These are phyloP conservation scores for Macaranga tanarius DNA, from an alignment of 441 rosid species.

Conservation along the genomic window DNA sequence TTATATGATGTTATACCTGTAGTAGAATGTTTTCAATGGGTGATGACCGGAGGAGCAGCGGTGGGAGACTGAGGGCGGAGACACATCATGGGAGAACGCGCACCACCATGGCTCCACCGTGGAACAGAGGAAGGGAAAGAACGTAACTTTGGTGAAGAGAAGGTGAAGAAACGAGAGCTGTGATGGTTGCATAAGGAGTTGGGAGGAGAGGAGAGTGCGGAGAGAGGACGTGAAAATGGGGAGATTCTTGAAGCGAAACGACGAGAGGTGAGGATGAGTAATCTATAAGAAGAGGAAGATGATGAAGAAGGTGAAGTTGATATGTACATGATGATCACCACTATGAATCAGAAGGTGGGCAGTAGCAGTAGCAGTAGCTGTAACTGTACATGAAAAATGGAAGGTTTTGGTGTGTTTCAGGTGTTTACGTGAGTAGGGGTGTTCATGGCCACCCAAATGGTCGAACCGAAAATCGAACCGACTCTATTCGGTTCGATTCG, in stretches of 20 bases:
- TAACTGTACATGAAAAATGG: no score
- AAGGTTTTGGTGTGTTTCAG: no score
- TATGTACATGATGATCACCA: not conserved
- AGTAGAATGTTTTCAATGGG: slow-evolving; percentile 61
- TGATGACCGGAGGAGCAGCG: slow-evolving; percentile 49
- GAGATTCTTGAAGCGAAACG: slow-evolving; percentile 6
- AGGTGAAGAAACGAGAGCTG: slow-evolving; percentile 47
- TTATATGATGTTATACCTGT: slow-evolving; percentile 48
- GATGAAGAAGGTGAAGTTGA: slow-evolving; percentile 34
- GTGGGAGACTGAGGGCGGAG: slow-evolving; percentile 57
- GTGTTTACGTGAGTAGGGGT: no score
- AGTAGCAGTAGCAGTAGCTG: no score
- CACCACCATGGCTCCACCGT: slow-evolving; percentile 70
- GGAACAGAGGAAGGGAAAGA: slow-evolving; percentile 46
- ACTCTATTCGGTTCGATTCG: no score
- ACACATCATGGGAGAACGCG: slow-evolving; percentile 50
- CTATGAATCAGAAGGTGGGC: no score
- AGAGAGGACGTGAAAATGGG: slow-evolving; percentile 4
- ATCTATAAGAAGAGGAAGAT: not conserved
- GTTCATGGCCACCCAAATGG: no score
- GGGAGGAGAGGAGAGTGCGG: slow-evolving; percentile 1
- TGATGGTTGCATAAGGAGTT: not conserved
- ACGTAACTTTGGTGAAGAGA: slow-evolving; percentile 45
- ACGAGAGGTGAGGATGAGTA: not conserved
- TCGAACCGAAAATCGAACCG: no score